Percentiles rank a stretch among this genome's conserved stretches.
Conservation (phyloP, 257 asterid species). For the Petunia secreta region DNA sequence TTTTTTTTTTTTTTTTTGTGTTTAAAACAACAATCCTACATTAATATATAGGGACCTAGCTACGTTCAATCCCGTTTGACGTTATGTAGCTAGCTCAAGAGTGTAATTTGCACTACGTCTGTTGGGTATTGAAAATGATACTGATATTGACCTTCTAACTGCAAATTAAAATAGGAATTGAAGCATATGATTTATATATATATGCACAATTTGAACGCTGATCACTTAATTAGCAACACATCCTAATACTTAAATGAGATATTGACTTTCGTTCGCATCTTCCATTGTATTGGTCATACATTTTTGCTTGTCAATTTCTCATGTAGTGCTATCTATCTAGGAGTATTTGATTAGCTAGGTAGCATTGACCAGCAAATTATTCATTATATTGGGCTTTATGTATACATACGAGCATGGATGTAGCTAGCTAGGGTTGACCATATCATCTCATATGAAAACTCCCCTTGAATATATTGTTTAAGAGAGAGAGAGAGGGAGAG, state of each 20-base stretch:
- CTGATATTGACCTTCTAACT: too few relatives aligned
- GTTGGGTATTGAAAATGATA: too few relatives aligned
- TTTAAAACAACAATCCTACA: too few relatives aligned
- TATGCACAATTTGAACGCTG: too few relatives aligned
- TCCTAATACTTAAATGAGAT: background rate
- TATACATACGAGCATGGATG: background rate
- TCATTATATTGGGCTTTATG: background rate
- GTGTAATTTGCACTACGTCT: too few relatives aligned
- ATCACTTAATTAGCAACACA: background rate
- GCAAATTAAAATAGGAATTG: too few relatives aligned
- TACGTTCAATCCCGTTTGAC: too few relatives aligned
- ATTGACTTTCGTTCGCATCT: constrained; percentile 1
- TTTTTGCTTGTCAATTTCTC: background rate
- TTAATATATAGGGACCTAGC: too few relatives aligned
- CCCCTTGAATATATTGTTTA: too few relatives aligned
- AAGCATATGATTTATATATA: too few relatives aligned
- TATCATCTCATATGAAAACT: background rate
- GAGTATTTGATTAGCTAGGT: background rate
- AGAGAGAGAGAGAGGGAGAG: background rate
- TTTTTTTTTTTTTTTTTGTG: too few relatives aligned
- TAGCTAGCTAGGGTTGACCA: constrained; percentile 7
- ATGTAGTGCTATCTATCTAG: background rate
- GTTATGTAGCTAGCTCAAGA: too few relatives aligned
- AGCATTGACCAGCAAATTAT: background rate
- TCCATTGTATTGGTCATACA: background rate